These are phyloP conservation scores for Vanilla planifolia DNA, from an alignment of 106 monocot genomes.

Conservation along the genomic window DNA sequence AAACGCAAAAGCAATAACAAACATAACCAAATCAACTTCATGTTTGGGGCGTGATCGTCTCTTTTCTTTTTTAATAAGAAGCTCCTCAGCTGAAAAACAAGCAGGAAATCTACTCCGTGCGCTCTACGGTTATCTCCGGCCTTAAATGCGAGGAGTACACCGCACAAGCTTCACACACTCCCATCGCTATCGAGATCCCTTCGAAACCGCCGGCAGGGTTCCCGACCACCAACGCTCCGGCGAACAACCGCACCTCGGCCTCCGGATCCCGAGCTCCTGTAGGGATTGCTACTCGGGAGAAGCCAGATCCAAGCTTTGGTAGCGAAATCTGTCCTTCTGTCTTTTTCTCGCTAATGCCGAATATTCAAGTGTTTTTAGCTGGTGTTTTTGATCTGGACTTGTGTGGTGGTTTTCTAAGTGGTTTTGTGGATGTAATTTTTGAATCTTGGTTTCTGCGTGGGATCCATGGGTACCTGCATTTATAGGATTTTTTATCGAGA, in stretches of 20 bases:
- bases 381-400: no score
- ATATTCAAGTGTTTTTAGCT: no score
- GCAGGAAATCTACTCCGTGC: background rate
- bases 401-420: no score
- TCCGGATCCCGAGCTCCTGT: background rate
- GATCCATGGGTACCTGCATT: no score
- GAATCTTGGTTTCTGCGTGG: no score
- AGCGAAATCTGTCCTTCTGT: background rate
- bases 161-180: background rate
- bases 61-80: no score
- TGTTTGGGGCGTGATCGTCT: no score
- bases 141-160: background rate
- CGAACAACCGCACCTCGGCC: background rate
- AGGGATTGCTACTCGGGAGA: background rate
- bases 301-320: constrained; percentile 4
- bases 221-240: background rate
- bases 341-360: background rate
- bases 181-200: background rate
- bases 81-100: no score
- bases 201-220: background rate
- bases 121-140: background rate
- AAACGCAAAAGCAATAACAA: no score
- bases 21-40: no score
- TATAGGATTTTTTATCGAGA: no score
- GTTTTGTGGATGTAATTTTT: no score